phyloP scores from a whole-genome alignment of 371 early-diverging fungal genomes.

The Phascolomyces articulosus region DNA sequence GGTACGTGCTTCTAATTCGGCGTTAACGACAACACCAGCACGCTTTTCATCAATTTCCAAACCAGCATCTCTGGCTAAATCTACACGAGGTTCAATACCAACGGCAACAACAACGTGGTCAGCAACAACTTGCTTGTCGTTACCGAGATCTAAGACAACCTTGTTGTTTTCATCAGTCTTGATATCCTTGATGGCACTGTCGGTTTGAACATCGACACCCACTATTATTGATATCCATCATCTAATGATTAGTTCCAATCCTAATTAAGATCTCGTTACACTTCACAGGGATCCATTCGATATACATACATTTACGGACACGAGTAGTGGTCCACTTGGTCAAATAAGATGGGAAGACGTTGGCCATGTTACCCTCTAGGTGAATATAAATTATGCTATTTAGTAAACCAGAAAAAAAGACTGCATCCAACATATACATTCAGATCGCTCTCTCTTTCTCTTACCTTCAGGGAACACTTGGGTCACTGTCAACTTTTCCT shows the following conservation, averaged over 20 bases:
- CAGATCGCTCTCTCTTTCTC: neutral
- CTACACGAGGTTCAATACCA: constrained; percentile 73
- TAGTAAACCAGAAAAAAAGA: neutral
- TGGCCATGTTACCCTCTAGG: constrained; percentile 70
- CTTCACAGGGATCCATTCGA: no score
- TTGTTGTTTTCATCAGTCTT: constrained; percentile 47
- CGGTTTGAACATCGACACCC: constrained; percentile 64
- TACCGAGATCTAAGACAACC: constrained; percentile 51
- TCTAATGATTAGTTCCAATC: neutral
- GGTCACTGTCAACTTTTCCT: constrained; percentile 59
- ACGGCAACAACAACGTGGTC: constrained; percentile 79
- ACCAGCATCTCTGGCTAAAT: constrained; percentile 69
- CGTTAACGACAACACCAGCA: constrained; percentile 77
- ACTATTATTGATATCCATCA: constrained; percentile 24
- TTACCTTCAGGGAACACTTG: constrained; percentile 74
- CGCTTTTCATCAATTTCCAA: constrained; percentile 70
- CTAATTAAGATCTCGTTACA: no score
- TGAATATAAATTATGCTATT: neutral
- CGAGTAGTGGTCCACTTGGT: constrained; percentile 72
- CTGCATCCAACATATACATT: neutral
- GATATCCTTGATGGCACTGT: constrained; percentile 48
- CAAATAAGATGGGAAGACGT: constrained; percentile 74
- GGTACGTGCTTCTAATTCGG: constrained; percentile 73
- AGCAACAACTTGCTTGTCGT: constrained; percentile 48
- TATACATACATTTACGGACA: constrained; percentile 51